phyloP scores from a whole-genome alignment of 2,329 filamentous ascomycete species.

The Nemania sp. region DNA sequence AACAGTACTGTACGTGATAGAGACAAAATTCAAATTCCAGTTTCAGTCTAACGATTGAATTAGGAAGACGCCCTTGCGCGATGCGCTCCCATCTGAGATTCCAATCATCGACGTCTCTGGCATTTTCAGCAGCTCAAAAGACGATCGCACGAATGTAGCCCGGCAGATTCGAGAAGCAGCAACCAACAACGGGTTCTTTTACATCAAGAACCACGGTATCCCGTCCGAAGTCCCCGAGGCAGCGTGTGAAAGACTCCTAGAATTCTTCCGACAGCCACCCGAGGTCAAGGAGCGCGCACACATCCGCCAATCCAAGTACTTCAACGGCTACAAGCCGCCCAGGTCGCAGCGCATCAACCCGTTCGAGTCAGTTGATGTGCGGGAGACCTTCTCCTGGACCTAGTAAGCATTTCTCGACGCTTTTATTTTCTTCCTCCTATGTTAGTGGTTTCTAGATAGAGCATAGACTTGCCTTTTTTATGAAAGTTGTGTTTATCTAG shows the following conservation, averaged over 20 bases:
- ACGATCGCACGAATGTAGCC: constrained; percentile 55
- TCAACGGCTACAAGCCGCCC: constrained; percentile 56
- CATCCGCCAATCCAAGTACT: constrained; percentile 54
- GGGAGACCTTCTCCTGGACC: constrained; percentile 53
- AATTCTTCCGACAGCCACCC: constrained; percentile 45
- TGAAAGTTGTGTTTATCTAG: no score
- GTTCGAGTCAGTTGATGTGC: constrained; percentile 48
- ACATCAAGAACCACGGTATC: constrained; percentile 52
- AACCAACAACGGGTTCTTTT: constrained; percentile 60
- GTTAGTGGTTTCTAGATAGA: no score
- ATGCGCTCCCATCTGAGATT: constrained; percentile 49
- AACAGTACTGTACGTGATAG: no score
- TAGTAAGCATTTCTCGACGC: no score
- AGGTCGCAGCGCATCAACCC: constrained; percentile 45
- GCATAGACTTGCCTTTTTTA: no score
- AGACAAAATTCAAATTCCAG: no score
- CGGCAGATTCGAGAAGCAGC: constrained; percentile 56
- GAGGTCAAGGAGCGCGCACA: constrained; percentile 47
- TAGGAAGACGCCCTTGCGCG: constrained; percentile 43
- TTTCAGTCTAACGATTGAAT: no score
- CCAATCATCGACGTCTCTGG: constrained; percentile 59
- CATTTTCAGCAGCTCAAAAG: constrained; percentile 53
- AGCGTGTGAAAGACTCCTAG: constrained; percentile 44
- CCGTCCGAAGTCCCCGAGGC: constrained; percentile 48
- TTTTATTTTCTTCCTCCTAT: no score